phyloP scores from a whole-genome alignment of 1,284 basidiomycete species.

The Heliocybe sulcata region DNA sequence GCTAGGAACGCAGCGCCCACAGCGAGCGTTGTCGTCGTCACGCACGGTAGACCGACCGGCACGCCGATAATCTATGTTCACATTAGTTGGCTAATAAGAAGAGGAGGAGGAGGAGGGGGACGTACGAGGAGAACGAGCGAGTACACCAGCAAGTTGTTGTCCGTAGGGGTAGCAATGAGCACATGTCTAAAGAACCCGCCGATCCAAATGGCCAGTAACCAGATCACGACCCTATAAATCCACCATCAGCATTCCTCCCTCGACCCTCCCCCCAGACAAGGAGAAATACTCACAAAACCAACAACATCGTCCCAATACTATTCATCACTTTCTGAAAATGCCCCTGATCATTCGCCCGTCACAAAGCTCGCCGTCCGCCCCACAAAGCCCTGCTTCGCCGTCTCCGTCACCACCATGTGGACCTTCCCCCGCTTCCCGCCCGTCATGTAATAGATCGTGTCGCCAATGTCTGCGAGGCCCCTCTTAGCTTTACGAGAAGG shows the following conservation, averaged over 20 bases:
- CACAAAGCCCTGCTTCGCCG: constrained; percentile 38
- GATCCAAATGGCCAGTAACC: constrained; percentile 39
- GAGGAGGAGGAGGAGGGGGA: not conserved
- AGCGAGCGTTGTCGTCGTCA: constrained; percentile 33
- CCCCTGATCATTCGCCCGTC: constrained; percentile 25
- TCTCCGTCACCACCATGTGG: constrained; percentile 35
- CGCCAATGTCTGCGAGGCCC: constrained; percentile 26
- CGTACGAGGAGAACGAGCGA: constrained; percentile 30
- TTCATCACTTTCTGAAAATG: constrained; percentile 45
- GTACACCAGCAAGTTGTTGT: constrained; percentile 44
- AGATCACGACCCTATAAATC: constrained; percentile 29
- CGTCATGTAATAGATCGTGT: constrained; percentile 33
- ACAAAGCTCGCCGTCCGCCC: constrained; percentile 39
- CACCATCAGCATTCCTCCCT: too few species aligned
- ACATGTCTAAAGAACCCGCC: constrained; percentile 39
- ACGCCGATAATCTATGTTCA: constrained; percentile 34
- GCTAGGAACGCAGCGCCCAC: constrained; percentile 51
- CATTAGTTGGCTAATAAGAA: not conserved
- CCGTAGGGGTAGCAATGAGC: constrained; percentile 32
- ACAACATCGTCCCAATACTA: constrained; percentile 37
- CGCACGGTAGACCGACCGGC: constrained; percentile 43
- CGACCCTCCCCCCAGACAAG: not conserved
- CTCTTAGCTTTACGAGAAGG: not conserved
- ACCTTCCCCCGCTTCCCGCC: constrained; percentile 44
- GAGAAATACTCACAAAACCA: constrained; percentile 26